Base-by-base conservation (phyloP, 2,329 filamentous ascomycete species). In the Apiospora saccharicola region DNA sequence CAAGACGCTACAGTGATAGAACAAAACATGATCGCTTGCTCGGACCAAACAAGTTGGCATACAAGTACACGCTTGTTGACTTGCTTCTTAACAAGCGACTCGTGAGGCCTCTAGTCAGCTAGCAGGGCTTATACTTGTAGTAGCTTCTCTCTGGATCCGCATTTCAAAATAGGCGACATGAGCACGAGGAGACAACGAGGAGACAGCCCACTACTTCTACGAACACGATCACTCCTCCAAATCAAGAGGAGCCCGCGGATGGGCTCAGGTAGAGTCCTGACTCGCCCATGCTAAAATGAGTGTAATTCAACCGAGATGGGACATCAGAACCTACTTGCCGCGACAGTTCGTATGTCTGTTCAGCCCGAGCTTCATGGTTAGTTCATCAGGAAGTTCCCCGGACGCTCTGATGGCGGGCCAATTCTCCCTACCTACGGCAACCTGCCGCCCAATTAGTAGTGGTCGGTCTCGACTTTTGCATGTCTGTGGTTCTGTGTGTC, bases 371-470 rank as follows among this genome's bases (percentile, higher is more conserved):
- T 12, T 30, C 7, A 61, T 14, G 4, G 53, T 37, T 61, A 41
- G 53, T 34, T 37, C 53, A 61, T 41, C 34, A 64, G 57, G 57
- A 41, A 41, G 57, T 64, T 64, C 57, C 57, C 57, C 57, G 57
- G 57, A 41, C 57, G 57, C 34, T 64, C 57, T 64, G 57, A 64
- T 64, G 57, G 57, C 30, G 34, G 57, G 57, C 57, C 41, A 64
- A 22, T 34, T 57, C 57, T 24, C 34, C 22, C 57, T 41, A 19
- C 53, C 30, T 57, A 41, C 24, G 24, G 24, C 30, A 41, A 37
- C 30, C 30, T 61, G 22, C 53, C 22, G 22, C 53, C 22, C 41
- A 4, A 64, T 34, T 61, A 61, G 47, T 24, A 19, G 53, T 26
- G 14, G 26, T 57, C 26, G 51, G 51, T 61, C 16, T 37, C 26